Evolutionary conservation across 495 filamentous ascomycete genomes (phyloP), one percentile per base, ranked within the genome.

Genomic region (Tuber borchii): DNA sequence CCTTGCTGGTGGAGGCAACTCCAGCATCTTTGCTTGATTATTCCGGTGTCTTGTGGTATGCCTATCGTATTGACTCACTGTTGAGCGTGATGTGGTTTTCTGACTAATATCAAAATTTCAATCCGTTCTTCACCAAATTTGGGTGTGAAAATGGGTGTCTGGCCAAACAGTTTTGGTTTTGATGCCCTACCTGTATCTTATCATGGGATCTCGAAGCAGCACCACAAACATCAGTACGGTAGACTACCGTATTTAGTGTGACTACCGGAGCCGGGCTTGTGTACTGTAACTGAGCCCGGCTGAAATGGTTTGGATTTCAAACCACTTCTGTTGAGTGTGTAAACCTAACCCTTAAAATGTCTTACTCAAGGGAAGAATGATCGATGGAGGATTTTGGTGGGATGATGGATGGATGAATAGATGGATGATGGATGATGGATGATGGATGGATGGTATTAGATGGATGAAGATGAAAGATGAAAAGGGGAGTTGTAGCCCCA

Each of bases 251-350:
- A 14, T 61, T 31, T 56, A 10, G 51, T 61, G 51, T 61, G 51
- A 14, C 51, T 61, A 31, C 51, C 40, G 40, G 40, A 7, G 9
- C 16, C 44, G 2, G 8, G 16, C 26, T n/a, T 31, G n/a, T n/a
- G n/a, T 61, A 0, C 10, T 1, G n/a, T 65, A 16, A 16, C 12
- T 31, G 56, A 65, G 56, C 56, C 14, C n/a, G 31, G 56, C 56
- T 31, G 56, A 65, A 65, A 22, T 65, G 56, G 56, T 65, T 65
- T 65, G 56, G 56, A 65, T 65, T 31, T n/a, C 56, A 65, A 65
- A 65, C 56, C 56, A 65, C 26, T 65, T 8, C 3, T 65, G 56
- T 2, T 31, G 10, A 65, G 31, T 1, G 56, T 65, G 10, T 65
- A 65, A 65, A 65, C 56, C 56, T 65, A 65, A 65, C 56, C 56